These are phyloP conservation scores for Helminthosporium solani DNA, from an alignment of 2,329 filamentous ascomycete genomes.

Conservation along the genomic window DNA sequence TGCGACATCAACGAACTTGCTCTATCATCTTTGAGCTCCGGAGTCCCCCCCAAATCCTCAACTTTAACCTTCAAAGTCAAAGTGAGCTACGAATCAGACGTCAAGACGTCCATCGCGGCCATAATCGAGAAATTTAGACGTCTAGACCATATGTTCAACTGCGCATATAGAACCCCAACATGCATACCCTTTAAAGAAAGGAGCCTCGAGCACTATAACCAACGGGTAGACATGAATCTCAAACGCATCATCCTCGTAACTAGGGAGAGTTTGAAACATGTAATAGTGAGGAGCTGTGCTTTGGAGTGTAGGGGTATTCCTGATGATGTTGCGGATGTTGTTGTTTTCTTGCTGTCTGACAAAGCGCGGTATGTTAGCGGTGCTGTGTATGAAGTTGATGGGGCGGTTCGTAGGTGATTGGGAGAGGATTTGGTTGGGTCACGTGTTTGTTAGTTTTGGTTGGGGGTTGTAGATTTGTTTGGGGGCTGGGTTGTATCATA, in stretches of 20 bases:
- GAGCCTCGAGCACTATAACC: neutral
- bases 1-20: constrained; percentile 1
- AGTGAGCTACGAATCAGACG: constrained; percentile 1
- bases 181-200: constrained; percentile 1
- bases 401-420: constrained; percentile 7
- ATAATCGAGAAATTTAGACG: neutral
- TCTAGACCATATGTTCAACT: constrained; percentile 3
- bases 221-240: neutral
- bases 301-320: constrained; percentile 9
- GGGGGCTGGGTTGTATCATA: no score
- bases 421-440: neutral
- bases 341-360: constrained; percentile 6
- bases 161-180: neutral
- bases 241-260: constrained; percentile 25
- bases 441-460: neutral
- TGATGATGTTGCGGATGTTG: constrained; percentile 10
- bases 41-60: neutral
- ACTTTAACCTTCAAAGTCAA: neutral
- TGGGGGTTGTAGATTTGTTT: no score
- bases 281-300: constrained; percentile 4
- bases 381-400: constrained; percentile 13
- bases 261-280: constrained; percentile 42
- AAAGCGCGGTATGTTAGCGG: constrained; percentile 8
- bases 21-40: neutral
- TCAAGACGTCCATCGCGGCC: neutral